Percentiles rank a stretch among this genome's conserved stretches.
These are phyloP conservation scores for Boletellus emodensis DNA, from an alignment of 768 basidiomycete genomes.

Conservation along the genomic window DNA sequence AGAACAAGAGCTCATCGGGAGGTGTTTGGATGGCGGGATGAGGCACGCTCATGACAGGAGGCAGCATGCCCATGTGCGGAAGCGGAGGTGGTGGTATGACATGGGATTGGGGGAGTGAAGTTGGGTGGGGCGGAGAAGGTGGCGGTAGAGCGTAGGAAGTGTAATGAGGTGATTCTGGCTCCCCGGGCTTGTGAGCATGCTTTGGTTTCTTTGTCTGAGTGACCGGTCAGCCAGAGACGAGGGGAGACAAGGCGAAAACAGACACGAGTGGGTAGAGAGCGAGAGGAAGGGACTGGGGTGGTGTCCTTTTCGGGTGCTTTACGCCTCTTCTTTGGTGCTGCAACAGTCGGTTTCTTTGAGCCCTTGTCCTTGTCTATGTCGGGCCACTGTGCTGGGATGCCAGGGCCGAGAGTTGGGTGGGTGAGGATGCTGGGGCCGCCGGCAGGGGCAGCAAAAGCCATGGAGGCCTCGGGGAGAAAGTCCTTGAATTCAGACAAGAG, in stretches of 20 bases:
- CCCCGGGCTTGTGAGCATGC: slow-evolving; percentile 57
- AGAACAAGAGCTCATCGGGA: slow-evolving; percentile 84
- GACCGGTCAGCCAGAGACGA: slow-evolving; percentile 1
- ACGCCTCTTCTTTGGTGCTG: slow-evolving; percentile 55
- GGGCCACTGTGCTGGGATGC: slow-evolving; percentile 37
- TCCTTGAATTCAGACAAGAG: slow-evolving; percentile 77
- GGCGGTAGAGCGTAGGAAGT: slow-evolving; percentile 43
- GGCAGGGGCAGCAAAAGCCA: slow-evolving; percentile 38
- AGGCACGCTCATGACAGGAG: slow-evolving; percentile 20
- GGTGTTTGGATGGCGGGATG: slow-evolving; percentile 35
- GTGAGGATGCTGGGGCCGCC: slow-evolving; percentile 48
- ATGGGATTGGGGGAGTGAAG: slow-evolving; percentile 21
- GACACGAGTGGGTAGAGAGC: slow-evolving; percentile 47
- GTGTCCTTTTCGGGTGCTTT: slow-evolving; percentile 64
- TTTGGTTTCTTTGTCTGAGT: slow-evolving; percentile 60
- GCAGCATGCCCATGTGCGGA: slow-evolving; percentile 27
- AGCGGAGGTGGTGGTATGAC: slow-evolving; percentile 28
- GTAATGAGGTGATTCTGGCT: slow-evolving; percentile 47
- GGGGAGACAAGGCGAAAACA: slow-evolving; percentile 17
- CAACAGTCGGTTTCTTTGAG: slow-evolving; percentile 41
- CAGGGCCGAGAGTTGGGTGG: slow-evolving; percentile 39
- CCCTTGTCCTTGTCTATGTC: slow-evolving; percentile 38
- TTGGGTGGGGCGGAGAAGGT: slow-evolving; percentile 30
- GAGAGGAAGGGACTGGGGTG: slow-evolving; percentile 53
- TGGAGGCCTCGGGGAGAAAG: slow-evolving; percentile 67